phyloP scores from a whole-genome alignment of 2,329 filamentous ascomycete genomes.

The Botrytis aclada region DNA sequence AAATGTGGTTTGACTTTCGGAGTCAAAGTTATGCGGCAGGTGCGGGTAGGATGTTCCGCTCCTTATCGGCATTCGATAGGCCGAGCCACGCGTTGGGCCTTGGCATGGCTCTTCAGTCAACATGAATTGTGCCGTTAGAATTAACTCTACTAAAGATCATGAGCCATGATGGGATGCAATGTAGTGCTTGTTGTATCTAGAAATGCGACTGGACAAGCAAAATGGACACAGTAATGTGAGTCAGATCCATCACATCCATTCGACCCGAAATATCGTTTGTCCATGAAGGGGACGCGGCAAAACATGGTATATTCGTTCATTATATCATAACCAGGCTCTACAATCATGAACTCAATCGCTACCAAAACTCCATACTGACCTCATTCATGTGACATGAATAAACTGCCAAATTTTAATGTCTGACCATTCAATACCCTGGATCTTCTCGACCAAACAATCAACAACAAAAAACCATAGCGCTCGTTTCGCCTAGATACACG shows the following conservation, averaged over 20 bases:
- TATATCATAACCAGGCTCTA: constrained; percentile 12
- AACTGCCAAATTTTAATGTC: not conserved
- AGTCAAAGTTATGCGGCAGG: not conserved
- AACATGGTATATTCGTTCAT: constrained; percentile 13
- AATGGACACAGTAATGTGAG: not conserved
- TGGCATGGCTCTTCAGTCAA: not conserved
- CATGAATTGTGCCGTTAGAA: too few relatives aligned
- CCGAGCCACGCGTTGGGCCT: not conserved
- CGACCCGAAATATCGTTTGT: not conserved
- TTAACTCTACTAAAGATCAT: not conserved
- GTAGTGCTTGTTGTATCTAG: not conserved
- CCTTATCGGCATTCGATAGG: not conserved
- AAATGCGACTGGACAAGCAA: not conserved
- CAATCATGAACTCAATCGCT: not conserved
- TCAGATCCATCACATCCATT: not conserved
- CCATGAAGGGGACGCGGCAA: not conserved
- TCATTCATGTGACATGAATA: not conserved
- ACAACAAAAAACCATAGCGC: not conserved
- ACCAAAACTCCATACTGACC: constrained; percentile 5
- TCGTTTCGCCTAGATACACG: not conserved
- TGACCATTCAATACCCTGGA: not conserved
- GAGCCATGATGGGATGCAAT: not conserved
- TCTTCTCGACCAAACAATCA: not conserved
- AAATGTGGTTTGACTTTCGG: too few relatives aligned
- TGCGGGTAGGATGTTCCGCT: not conserved